Evolutionary conservation across 345 rosid species (phyloP).

Genomic region (Hypericum androsaemum): DNA sequence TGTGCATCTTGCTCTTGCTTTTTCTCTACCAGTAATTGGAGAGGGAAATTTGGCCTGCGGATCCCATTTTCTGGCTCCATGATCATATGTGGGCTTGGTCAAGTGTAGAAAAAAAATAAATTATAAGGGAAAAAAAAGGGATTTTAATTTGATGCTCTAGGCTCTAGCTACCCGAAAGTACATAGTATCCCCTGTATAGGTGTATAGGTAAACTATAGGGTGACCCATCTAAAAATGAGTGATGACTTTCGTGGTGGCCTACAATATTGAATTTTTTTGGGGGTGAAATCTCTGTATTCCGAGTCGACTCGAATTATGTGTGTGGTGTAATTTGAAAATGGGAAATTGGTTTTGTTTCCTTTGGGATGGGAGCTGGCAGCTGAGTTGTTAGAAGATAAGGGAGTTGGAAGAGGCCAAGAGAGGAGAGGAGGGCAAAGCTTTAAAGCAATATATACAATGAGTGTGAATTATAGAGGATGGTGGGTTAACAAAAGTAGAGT

Average conservation of each 20-base stretch:
- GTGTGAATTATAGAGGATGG: conserved; percentile 23
- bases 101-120: background rate
- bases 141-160: too few relatives aligned
- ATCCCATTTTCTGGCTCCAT: conserved; percentile 69
- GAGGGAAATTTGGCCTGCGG: conserved; percentile 67
- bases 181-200: too few relatives aligned
- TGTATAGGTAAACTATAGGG: background rate
- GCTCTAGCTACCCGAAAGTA: too few relatives aligned
- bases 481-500: conserved; percentile 11
- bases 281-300: too few relatives aligned
- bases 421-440: conserved; percentile 27
- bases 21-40: conserved; percentile 53
- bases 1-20: conserved; percentile 20
- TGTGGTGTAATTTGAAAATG: background rate
- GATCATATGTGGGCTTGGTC: conserved; percentile 28
- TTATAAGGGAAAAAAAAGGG: too few relatives aligned
- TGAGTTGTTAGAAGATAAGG: conserved; percentile 27
- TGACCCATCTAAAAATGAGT: conserved; percentile 4
- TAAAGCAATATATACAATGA: conserved; percentile 63
- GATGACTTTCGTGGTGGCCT: conserved; percentile 31
- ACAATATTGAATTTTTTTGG: background rate
- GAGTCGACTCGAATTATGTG: background rate
- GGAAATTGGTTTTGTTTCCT: conserved; percentile 17
- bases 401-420: conserved; percentile 10
- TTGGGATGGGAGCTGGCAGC: conserved; percentile 40